Base-by-base conservation (phyloP, 1,284 basidiomycete species). In the Hemileia vastatrix region DNA sequence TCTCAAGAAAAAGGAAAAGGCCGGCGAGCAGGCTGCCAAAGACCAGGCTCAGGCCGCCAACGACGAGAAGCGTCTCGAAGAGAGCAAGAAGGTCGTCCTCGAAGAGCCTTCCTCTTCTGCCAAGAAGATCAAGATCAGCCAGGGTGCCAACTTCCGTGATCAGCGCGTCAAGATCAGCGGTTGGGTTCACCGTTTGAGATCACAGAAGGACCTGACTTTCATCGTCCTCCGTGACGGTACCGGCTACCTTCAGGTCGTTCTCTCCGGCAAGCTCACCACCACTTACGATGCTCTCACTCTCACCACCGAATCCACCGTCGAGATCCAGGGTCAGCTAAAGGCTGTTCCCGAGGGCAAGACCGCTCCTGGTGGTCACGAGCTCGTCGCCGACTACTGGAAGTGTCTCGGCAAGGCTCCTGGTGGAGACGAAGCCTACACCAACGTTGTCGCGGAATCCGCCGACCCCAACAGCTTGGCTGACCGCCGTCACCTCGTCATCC, bases 161-260 rank as follows among this genome's bases (percentile, higher is more conserved):
- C 79, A 87, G 73, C 86, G 92, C 66, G 84, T 97, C 64, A 83
- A 87, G 55, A 84, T 96, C 15, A 87, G 82, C 66, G 94, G 93
- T 70, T 98, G 95, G 94, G 90, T 97, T 0, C 94, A 98, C 78
- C 86, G 93, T 71, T 81, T 91, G 64, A 87, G 95, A 57, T 83
- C 85, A 62, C 92, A 95, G 76, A 94, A 94, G 72, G 91, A 86
- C 66, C 86, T 96, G 76, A 91, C 87, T 67, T 98, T 98, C 77
- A 77, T 97, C 67, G 86, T 94, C 58, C 80, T 98, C 56, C 86
- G 95, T 55, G 95, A 98, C 76, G 94, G 94, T 19, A 94, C 92
- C n/a, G 94, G 93, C 4, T 95, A 89, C 77, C 81, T 97, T 11
- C 94, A 98, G 77, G 83, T 85, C 57, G 83, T 98, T 21, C 81